A percentile compares a stretch with the other conserved stretches of the same genome.
Conservation (phyloP, 129 eudicot species). For the Mikania micrantha region DNA sequence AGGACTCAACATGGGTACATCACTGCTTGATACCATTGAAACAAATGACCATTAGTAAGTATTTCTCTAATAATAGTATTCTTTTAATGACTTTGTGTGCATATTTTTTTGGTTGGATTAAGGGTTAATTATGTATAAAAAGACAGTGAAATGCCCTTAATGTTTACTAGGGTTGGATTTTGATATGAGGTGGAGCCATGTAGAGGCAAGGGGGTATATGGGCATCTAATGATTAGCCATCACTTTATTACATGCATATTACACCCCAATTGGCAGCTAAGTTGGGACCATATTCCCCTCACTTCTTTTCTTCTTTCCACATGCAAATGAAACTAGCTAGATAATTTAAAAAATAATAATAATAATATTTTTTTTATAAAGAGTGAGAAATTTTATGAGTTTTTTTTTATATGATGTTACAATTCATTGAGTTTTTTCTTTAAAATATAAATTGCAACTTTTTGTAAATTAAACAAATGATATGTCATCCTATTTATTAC, state of each 20-base stretch:
- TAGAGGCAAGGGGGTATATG: not conserved
- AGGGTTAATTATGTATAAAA: not conserved
- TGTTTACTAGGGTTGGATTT: not conserved
- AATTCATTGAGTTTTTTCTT: not conserved
- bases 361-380: not conserved
- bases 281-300: conserved; percentile 14
- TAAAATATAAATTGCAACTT: not conserved
- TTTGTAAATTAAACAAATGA: not conserved
- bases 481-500: no score
- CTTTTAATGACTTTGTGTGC: no score
- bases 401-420: not conserved
- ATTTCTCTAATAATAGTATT: no score
- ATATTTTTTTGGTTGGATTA: not conserved
- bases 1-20: no score
- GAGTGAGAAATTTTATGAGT: not conserved
- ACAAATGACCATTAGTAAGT: no score
- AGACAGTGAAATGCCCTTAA: not conserved
- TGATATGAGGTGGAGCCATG: conserved; percentile 10
- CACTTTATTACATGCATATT: conserved; percentile 5
- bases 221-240: conserved; percentile 13
- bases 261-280: conserved; percentile 17
- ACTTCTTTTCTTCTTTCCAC: not conserved
- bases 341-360: not conserved
- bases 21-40: no score
- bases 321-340: not conserved